Evolutionary conservation across 108 stramenopile genomes (phyloP).

Genomic region (Chaetoceros muelleri): DNA sequence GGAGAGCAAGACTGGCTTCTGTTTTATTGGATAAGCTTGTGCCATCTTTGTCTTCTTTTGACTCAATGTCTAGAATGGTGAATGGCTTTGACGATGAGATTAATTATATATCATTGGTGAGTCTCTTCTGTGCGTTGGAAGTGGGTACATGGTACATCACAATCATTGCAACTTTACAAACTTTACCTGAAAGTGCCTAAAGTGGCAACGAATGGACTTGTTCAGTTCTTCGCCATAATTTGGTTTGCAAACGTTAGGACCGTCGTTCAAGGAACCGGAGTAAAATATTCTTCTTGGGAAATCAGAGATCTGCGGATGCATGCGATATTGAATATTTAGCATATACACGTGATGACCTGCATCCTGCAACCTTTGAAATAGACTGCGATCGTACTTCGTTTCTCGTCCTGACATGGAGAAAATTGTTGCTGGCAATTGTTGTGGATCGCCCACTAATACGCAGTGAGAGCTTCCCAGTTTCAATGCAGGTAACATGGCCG

Average conservation of each 20-base stretch:
- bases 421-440: conserved; percentile 81
- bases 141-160: background rate
- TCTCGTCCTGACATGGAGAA: conserved; percentile 33
- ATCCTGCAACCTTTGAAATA: conserved; percentile 73
- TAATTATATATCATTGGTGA: background rate
- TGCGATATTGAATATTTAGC: conserved; percentile 86
- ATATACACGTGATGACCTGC: conserved; percentile 47
- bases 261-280: conserved; percentile 33
- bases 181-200: conserved; percentile 18
- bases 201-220: conserved; percentile 10
- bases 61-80: conserved; percentile 40
- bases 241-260: conserved; percentile 22
- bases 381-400: conserved; percentile 50
- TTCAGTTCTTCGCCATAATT: conserved; percentile 26
- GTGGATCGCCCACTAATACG: conserved; percentile 79
- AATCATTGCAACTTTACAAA: background rate
- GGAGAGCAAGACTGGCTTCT: conserved; percentile 22
- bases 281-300: conserved; percentile 67
- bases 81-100: conserved; percentile 19
- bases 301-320: conserved; percentile 49
- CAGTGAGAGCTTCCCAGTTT: conserved; percentile 43
- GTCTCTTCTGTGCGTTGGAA: background rate
- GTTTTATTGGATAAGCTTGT: conserved; percentile 24
- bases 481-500: conserved; percentile 72
- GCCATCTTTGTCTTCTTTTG: conserved; percentile 27